A percentile compares a stretch with the other conserved stretches of the same genome.
phyloP scores from a whole-genome alignment of 257 asterid species.

The Paulownia fortunei region DNA sequence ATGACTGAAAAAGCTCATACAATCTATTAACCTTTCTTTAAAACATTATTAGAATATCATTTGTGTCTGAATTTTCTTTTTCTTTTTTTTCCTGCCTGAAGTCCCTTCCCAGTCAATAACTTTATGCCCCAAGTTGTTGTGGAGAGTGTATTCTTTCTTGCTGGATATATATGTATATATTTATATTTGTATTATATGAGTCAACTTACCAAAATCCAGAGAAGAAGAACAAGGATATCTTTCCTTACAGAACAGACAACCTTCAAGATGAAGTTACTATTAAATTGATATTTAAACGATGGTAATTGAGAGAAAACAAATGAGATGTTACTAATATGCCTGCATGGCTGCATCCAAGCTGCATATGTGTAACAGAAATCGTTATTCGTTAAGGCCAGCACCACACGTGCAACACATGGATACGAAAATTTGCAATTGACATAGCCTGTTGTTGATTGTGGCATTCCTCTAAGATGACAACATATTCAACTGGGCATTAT shows the following conservation, averaged over 20 bases:
- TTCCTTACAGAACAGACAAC: background rate
- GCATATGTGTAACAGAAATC: background rate
- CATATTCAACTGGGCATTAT: background rate
- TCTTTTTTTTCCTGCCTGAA: background rate
- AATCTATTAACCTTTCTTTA: background rate
- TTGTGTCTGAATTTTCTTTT: background rate
- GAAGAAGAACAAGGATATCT: background rate
- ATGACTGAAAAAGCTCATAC: constrained; percentile 2
- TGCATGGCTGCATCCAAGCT: constrained; percentile 6
- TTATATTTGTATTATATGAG: background rate
- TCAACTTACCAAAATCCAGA: background rate
- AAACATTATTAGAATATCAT: background rate
- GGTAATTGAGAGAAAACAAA: background rate
- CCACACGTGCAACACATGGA: background rate
- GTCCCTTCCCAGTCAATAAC: background rate
- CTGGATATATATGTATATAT: background rate
- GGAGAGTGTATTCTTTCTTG: background rate
- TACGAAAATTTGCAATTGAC: background rate
- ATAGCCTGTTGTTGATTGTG: background rate
- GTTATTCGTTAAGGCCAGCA: background rate
- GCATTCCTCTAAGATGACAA: background rate
- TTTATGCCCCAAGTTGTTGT: background rate
- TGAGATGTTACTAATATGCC: constrained; percentile 1
- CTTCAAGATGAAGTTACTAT: background rate
- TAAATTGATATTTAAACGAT: background rate